These are phyloP conservation scores for Kurtzmaniella quercitrusa DNA, from an alignment of 1,139 yeast genomes.

Conservation along the genomic window DNA sequence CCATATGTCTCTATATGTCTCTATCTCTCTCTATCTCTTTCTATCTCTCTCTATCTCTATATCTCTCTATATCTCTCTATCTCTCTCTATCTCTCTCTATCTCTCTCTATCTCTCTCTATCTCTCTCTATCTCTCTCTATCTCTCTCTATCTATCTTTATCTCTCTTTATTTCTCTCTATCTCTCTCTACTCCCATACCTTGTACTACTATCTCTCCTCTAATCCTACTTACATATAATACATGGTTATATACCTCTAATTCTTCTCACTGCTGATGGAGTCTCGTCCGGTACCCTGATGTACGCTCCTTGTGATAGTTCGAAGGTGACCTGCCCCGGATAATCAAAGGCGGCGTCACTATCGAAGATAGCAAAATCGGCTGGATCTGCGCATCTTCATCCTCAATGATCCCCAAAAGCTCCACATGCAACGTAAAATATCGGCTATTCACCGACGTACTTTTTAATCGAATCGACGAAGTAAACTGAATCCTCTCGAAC, in stretches of 20 bases:
- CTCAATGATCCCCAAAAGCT: conserved; percentile 47
- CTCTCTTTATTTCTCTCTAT: no score
- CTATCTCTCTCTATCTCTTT: no score
- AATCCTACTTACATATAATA: background rate
- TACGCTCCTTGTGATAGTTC: conserved; percentile 46
- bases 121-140: no score
- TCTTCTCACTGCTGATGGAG: conserved; percentile 7
- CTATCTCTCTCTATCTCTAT: no score
- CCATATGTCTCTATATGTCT: no score
- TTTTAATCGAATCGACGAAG: conserved; percentile 55
- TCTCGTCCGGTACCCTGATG: conserved; percentile 34
- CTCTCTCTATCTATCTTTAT: no score
- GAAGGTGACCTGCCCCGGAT: conserved; percentile 69
- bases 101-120: no score
- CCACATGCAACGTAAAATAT: conserved; percentile 51
- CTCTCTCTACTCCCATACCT: no score
- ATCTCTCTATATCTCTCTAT: no score
- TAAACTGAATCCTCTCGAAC: conserved; percentile 65
- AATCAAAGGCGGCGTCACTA: conserved; percentile 61
- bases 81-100: no score
- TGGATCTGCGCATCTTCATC: conserved; percentile 36
- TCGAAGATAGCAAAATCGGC: conserved; percentile 34
- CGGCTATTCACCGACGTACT: conserved; percentile 41
- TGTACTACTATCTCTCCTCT: background rate
- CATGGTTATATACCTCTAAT: background rate